A percentile compares a stretch with the other conserved stretches of the same genome.
Evolutionary conservation across 371 early-diverging fungal genomes (phyloP).

Genomic region (Capniomyces stellatus): DNA sequence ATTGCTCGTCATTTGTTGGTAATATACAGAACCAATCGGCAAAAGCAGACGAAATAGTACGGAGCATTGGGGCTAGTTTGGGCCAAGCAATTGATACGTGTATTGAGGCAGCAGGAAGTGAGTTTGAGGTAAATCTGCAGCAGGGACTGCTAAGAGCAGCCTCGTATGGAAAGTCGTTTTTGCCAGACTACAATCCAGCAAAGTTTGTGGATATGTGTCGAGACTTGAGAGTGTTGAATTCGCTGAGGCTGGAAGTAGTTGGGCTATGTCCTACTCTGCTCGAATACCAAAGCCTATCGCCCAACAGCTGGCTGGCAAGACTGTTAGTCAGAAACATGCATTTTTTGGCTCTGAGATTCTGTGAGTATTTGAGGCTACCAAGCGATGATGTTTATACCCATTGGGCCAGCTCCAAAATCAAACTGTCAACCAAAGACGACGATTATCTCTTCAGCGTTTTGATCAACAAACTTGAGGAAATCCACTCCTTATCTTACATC

Average conservation of each 20-base stretch:
- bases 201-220: constrained; percentile 78
- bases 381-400: constrained; percentile 69
- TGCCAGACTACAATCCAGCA: constrained; percentile 65
- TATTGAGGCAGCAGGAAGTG: constrained; percentile 85
- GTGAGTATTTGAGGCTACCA: constrained; percentile 63
- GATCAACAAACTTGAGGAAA: constrained; percentile 49
- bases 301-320: constrained; percentile 61
- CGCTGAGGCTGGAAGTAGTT: constrained; percentile 58
- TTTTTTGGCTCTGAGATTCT: constrained; percentile 63
- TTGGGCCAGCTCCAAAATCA: constrained; percentile 94
- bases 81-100: constrained; percentile 77
- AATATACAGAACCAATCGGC: constrained; percentile 26
- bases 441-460: constrained; percentile 61
- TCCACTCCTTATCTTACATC: constrained; percentile 61
- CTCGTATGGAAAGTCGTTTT: constrained; percentile 84
- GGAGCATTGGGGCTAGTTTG: constrained; percentile 61
- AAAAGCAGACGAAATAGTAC: constrained; percentile 85
- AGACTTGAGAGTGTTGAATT: constrained; percentile 68
- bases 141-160: constrained; percentile 70
- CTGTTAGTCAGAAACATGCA: constrained; percentile 70
- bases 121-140: constrained; percentile 55
- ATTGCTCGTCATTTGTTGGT: not conserved
- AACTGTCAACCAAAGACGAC: constrained; percentile 65
- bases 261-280: constrained; percentile 77
- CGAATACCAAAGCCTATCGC: constrained; percentile 57